Base-by-base conservation (phyloP, 768 basidiomycete genomes). In the Suillus alpinus region DNA sequence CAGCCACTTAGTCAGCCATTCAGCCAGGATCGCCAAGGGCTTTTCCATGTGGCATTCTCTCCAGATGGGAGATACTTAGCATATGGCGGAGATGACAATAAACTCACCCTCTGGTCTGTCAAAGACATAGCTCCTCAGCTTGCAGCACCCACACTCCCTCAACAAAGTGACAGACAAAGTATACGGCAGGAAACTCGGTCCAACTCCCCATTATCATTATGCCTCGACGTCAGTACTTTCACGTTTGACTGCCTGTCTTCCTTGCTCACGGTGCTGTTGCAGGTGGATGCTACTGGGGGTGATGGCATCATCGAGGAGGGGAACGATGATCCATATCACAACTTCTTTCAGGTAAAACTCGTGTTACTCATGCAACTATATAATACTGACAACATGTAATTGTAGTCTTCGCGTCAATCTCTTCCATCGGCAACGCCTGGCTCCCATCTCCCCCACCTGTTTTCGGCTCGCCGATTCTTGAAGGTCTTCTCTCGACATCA, bases 21-120 rank as follows among this genome's bases (percentile, higher is more conserved):
- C 1, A 4, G 14, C 18, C 4, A 18, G 12, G 4, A 31, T 31
- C 4, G 16, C 18, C 1, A 5, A 4, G 0, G 0, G 1, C 49
- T 31, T 31, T 0, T 0, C 18, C 12, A 9, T 4, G 29, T 10
- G 0, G 18, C 29, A 3, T 31, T 50, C 10, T 50, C 49, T n/a
- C 8, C 2, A 31, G 49, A 50, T 9, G 49, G 18, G 16, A 16
- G 9, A 18, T 18, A 50, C 18, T 0, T 50, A 5, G 49, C 9
- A n/a, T 50, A 10, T 18, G 18, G 49, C 3, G 29, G 49, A n/a
- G 1, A 10, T 9, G 1, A 50, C 16, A 10, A 6, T 2, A 18
- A 6, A n/a, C 29, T 31, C 16, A 50, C 49, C 10, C 9, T 50
- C 0, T 50, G 29, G 49, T 12, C 31, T 8, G 0, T n/a, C 16